A percentile compares a stretch with the other conserved stretches of the same genome.
phyloP scores from a whole-genome alignment of 108 stramenopile genomes.

The Cyclotella distinguenda region DNA sequence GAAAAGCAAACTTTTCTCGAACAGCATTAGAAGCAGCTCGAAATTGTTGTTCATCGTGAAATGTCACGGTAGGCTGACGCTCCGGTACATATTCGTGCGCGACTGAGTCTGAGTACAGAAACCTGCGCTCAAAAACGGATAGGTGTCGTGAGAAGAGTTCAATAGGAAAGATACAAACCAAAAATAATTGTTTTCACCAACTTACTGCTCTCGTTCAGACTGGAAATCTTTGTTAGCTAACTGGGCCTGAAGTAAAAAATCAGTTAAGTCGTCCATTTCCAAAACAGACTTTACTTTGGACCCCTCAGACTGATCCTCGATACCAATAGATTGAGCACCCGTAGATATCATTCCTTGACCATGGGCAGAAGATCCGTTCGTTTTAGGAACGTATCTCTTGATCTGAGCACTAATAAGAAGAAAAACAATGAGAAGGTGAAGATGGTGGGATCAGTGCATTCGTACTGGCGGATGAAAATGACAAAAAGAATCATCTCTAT shows the following conservation, averaged over 20 bases:
- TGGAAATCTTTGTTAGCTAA: slow-evolving; percentile 91
- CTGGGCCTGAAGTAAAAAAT: slow-evolving; percentile 92
- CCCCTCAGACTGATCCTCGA: slow-evolving; percentile 35
- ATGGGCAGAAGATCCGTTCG: slow-evolving; percentile 59
- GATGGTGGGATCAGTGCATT: too few relatives aligned
- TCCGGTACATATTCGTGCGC: slow-evolving; percentile 35
- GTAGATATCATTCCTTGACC: slow-evolving; percentile 78
- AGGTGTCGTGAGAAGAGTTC: not conserved
- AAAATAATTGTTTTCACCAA: not conserved
- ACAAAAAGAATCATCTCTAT: too few relatives aligned
- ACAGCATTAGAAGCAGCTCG: not conserved
- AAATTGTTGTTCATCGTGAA: slow-evolving; percentile 26
- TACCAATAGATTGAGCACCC: slow-evolving; percentile 68
- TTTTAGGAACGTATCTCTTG: slow-evolving; percentile 63
- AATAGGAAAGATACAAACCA: not conserved
- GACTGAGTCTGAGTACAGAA: slow-evolving; percentile 33
- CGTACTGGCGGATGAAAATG: too few relatives aligned
- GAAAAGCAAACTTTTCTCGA: slow-evolving; percentile 72
- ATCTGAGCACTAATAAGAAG: slow-evolving; percentile 38
- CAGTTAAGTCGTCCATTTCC: slow-evolving; percentile 90
- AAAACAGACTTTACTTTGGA: slow-evolving; percentile 76
- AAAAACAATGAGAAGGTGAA: too few relatives aligned
- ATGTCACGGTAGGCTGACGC: slow-evolving; percentile 16
- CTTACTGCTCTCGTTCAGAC: slow-evolving; percentile 73
- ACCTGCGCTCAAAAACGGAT: not conserved